Evolutionary conservation across 2,329 filamentous ascomycete species (phyloP).

Genomic region (Gnomoniopsis smithogilvyi): DNA sequence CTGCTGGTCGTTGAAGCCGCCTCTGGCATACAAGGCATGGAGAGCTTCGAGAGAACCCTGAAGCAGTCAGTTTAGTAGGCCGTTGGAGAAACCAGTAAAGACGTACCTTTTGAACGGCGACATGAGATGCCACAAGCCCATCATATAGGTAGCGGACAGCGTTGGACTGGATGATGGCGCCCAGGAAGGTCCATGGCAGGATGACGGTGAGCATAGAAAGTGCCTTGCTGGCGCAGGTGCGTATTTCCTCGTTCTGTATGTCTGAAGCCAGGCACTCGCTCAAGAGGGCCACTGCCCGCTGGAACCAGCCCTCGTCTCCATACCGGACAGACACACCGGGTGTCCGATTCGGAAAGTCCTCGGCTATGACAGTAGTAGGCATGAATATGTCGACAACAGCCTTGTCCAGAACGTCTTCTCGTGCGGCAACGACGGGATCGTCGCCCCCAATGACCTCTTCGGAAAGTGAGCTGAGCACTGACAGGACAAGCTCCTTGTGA

Average conservation of each 20-base stretch:
- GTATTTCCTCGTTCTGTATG: slow-evolving; percentile 61
- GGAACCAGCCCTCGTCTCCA: slow-evolving; percentile 84
- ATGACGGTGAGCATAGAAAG: slow-evolving; percentile 75
- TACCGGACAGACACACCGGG: slow-evolving; percentile 66
- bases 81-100: not conserved
- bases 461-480: slow-evolving; percentile 84
- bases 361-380: slow-evolving; percentile 68
- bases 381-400: slow-evolving; percentile 94
- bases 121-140: slow-evolving; percentile 66
- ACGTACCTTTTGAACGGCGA: slow-evolving; percentile 70
- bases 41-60: slow-evolving; percentile 78
- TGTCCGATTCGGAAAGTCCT: slow-evolving; percentile 73
- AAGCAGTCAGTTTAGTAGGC: slow-evolving; percentile 23
- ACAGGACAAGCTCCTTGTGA: slow-evolving; percentile 82
- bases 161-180: slow-evolving; percentile 69
- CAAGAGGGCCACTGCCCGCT: slow-evolving; percentile 71
- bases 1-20: slow-evolving; percentile 72
- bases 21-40: slow-evolving; percentile 76
- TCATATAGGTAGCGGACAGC: slow-evolving; percentile 69
- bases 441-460: slow-evolving; percentile 93
- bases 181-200: slow-evolving; percentile 84
- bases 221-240: slow-evolving; percentile 69
- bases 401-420: slow-evolving; percentile 80
- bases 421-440: slow-evolving; percentile 78
- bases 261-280: slow-evolving; percentile 67